These are phyloP conservation scores for Cutaneotrichosporon cyanovorans DNA, from an alignment of 1,284 basidiomycete species.

Conservation along the genomic window DNA sequence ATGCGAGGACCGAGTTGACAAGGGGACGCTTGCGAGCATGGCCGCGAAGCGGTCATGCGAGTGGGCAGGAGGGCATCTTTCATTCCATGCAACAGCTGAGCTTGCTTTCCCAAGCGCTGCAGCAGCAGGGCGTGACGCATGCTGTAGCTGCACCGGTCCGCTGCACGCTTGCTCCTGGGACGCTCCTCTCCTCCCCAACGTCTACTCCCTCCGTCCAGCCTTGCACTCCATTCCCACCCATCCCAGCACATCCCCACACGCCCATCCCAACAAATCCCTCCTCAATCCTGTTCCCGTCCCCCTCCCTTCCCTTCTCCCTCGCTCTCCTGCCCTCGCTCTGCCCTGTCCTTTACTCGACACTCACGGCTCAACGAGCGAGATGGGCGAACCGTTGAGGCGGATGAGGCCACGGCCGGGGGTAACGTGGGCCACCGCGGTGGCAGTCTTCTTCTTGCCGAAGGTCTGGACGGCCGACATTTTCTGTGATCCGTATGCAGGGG, in stretches of 20 bases:
- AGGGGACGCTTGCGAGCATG: too few relatives aligned
- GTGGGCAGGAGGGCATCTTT: too few relatives aligned
- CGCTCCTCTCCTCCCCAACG: too few relatives aligned
- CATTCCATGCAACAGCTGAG: too few relatives aligned
- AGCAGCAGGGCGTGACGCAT: too few relatives aligned
- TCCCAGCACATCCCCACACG: neutral
- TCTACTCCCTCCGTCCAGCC: too few relatives aligned
- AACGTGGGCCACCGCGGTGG: conserved; percentile 91
- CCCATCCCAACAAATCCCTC: neutral
- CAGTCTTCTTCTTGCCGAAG: conserved; percentile 99
- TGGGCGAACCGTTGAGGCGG: conserved; percentile 94
- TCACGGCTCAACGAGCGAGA: conserved; percentile 80
- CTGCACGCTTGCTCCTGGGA: too few relatives aligned
- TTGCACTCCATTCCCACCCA: too few relatives aligned
- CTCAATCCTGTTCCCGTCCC: neutral
- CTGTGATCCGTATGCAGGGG: conserved; percentile 13
- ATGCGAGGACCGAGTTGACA: neutral
- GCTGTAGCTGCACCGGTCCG: too few relatives aligned
- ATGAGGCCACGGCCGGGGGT: conserved; percentile 96
- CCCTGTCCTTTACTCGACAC: conserved; percentile 16
- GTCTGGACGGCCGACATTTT: conserved; percentile 68
- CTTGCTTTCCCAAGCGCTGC: too few relatives aligned
- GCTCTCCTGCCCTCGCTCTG: too few relatives aligned
- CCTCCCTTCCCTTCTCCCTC: neutral
- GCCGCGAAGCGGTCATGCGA: too few relatives aligned